phyloP scores from a whole-genome alignment of 176 grass and related monocot species.

The Bromus sterilis region DNA sequence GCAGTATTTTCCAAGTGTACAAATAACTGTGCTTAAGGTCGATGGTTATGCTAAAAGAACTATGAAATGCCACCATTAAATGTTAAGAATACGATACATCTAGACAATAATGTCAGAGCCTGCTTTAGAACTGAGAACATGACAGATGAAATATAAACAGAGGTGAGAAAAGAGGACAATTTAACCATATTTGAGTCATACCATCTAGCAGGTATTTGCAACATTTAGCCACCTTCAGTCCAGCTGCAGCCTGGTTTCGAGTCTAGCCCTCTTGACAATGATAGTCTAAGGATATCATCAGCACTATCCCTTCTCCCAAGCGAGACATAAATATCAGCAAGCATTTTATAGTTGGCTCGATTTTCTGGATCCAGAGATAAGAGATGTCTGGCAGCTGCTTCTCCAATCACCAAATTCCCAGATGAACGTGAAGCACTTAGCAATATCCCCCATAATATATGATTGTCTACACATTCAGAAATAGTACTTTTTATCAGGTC shows the following conservation, averaged over 20 bases:
- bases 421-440: constrained; percentile 49
- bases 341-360: constrained; percentile 60
- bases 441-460: constrained; percentile 46
- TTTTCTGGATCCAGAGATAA: constrained; percentile 59
- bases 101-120: background rate
- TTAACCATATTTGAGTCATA: constrained; percentile 15
- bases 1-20: background rate
- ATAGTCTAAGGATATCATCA: constrained; percentile 23
- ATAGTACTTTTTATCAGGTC: constrained; percentile 26
- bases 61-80: background rate
- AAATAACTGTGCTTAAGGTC: background rate
- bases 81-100: background rate
- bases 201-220: constrained; percentile 22
- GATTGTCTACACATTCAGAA: constrained; percentile 1
- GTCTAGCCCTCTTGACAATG: constrained; percentile 27
- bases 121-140: constrained; percentile 1
- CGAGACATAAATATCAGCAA: constrained; percentile 71
- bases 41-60: background rate
- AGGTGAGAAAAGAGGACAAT: background rate
- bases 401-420: constrained; percentile 42
- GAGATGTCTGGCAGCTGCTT: constrained; percentile 47
- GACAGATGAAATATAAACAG: background rate
- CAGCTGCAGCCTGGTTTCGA: constrained; percentile 51
- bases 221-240: constrained; percentile 37
- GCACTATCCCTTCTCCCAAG: constrained; percentile 51